Evolutionary conservation across 1,139 yeast genomes (phyloP), one percentile per base, ranked within the genome.

Genomic region (Blastobotrys raffinosifermentans): DNA sequence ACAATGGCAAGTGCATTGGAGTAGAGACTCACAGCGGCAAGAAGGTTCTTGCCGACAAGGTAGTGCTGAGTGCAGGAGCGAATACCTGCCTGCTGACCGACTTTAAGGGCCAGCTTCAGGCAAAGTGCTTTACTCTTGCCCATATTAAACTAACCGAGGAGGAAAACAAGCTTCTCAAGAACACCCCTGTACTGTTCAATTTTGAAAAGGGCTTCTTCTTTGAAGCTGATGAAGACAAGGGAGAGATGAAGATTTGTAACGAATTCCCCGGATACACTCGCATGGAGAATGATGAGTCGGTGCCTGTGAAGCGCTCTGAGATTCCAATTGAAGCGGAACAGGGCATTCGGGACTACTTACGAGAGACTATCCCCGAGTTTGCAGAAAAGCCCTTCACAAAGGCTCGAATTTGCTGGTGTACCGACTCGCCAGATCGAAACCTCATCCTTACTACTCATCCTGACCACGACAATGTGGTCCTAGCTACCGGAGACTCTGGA

Each of bases 401-500:
- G 62, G 61, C 32, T 58, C 64, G 20, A 69, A 67, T 46, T 51
- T 63, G 75, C 45, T 71, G 75, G 76, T 62, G 68, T 33, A 70
- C 69, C 4, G 75, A 71, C 44, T 63, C 73, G 8, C 48, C 64
- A 2, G 64, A 63, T 33, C 58, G 67, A 9, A 60, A 70, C 42
- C 70, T 70, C 39, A 51, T 71, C 6, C 63, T 71, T 26, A 74
- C 69, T 44, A 44, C 49, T 15, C 62, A 64, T 9, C 75, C 75
- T 0, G 42, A 47, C 1, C 45, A 40, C n/a, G 23, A 34, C 0
- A 58, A 60, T 17, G 50, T 67, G 1, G 61, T 46, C 33, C 63
- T 67, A 5, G 72, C 70, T 0, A 54, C 69, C 4, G 75, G 75
- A 19, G 73, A 67, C 47, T 63, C 72, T 4, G 72, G 72, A 3